Base-by-base conservation (phyloP, 345 rosid species). In the Sonneratia caseolaris region DNA sequence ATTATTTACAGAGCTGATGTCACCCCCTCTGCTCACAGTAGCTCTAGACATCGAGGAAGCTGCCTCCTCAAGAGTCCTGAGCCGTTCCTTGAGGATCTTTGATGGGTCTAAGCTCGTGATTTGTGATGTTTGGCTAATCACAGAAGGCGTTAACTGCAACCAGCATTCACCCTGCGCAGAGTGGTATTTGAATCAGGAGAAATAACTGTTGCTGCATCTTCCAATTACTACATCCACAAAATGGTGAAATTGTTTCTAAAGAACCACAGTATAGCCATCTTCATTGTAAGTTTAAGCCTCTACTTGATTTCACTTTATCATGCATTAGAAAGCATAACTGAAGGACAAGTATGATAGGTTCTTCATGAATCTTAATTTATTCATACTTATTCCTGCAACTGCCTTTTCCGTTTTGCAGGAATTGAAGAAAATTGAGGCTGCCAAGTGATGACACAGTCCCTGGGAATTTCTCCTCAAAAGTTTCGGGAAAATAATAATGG, bases 31-130 rank as follows among this genome's bases (percentile, higher is more conserved):
- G 51, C 42, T 81, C 37, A 84, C 84, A 4, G 77, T 79, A 70
- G 84, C 85, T 79, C 79, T 86, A 55, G 90, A 77, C 86, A 86
- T 80, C 4, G 72, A 71, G 55, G 77, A 84, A 11, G 90, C 90
- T 0, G 85, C 81, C 81, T 81, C 80, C 74, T 81, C 82, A 0
- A 86, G 82, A 2, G 83, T 78, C 77, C 82, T 83, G 57, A 86
- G 66, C 62, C 84, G 82, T 64, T 84, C 88, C 76, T 75, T 78
- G 59, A 86, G 79, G 71, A 86, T 76, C 62, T 56, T 67, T n/a
- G 78, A 72, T 11, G 81, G 70, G 64, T 71, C 76, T 68, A 80
- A 71, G 66, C 73, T 13, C 15, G 51, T 0, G 2, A 9, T n/a
- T 77, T 72, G 78, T 15, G 67, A 27, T 37, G 48, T 37, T 47